Base-by-base conservation (phyloP, 306 rosid species). In the Quercus aquifolioides region DNA sequence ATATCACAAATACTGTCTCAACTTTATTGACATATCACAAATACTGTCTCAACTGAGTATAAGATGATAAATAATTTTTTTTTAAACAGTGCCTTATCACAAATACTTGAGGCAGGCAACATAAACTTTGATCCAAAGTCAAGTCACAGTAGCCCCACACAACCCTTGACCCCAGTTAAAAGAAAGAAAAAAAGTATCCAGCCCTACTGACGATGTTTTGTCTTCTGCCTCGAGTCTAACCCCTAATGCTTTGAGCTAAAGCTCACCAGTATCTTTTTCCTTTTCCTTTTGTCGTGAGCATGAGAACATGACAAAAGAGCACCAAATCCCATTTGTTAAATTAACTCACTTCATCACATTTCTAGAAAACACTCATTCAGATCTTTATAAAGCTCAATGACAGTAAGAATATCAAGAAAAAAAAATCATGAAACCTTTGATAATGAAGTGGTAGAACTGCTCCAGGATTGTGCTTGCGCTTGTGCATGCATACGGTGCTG, bases 401-500 rank as follows among this genome's bases (percentile, higher is more conserved):
- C 25, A 52, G 20, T 55, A 18, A 15, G 17, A 57, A 78, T 71
- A 63, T 7, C 14, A 62, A 58, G 17, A 41, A 38, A 60, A 41
- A 41, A 64, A 73, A 74, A 71, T 55, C 60, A 75, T 79, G 81
- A 63, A 58, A 90, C 98, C 98, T 85, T 81, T 12, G 85, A 33
- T 15, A 55, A 56, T 33, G 90, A 76, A 25, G 83, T 23, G 59
- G 91, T 2, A n/a, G 52, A 70, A 73, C 0, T 82, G 60, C 71
- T 82, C 51, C 76, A 80, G 7, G 74, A 52, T 78, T 54, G 88
- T 15, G 89, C 74, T 78, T 83, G 95, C 41, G 14, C 71, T 83
- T 83, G 91, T 6, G 82, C 82, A 81, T 82, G 89, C 82, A 68
- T 41, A 52, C 98, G 98, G 84, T 93, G 98, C 64, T 82, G 89